Evolutionary conservation across 2,329 filamentous ascomycete species (phyloP), one percentile per base, ranked within the genome.

Genomic region (Pseudogymnoascus verrucosus): DNA sequence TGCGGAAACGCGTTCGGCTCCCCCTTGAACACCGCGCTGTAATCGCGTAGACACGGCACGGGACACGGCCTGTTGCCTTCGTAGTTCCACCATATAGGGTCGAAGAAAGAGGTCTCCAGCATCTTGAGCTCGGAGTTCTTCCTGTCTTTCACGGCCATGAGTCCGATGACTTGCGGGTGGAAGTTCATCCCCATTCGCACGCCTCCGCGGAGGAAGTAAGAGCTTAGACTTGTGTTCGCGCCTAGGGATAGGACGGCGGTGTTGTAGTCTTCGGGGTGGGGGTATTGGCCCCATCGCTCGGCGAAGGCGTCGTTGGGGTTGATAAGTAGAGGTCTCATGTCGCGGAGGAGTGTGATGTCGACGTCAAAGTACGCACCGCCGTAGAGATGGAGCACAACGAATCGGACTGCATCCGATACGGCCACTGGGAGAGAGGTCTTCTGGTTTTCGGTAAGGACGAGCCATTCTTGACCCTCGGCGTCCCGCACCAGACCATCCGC

Each of bases 151-250:
- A 81, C 82, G 2, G 81, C 79, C 79, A 84, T 83, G 57, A 81
- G 78, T 2, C 82, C 81, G 23, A 84, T 76, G 4, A 84, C 78
- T 16, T 80, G 76, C 1, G 82, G 82, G 64, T 84, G 82, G 70
- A 83, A 84, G 65, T 84, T 84, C 65, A 84, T 75, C 2, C 81
- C 81, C 82, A 84, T 84, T 60, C 82, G 75, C 8, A 84, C 80
- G 34, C 81, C 82, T 36, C 82, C 82, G 42, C 80, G 79, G 19
- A 84, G 74, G 1, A 84, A 74, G 66, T 84, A 83, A 0, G 80
- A 81, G 0, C 80, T 83, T 1, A 84, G 74, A 1, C 79, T 81
- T 0, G 79, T 81, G 67, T 84, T 84, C n/a, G 81, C 80, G 1
- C 79, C 78, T 23, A 83, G 74, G 2, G 80, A 82, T 77, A 84